Conservation (phyloP, 2,329 filamentous ascomycete genomes). For the Aquanectria penicillioides region DNA sequence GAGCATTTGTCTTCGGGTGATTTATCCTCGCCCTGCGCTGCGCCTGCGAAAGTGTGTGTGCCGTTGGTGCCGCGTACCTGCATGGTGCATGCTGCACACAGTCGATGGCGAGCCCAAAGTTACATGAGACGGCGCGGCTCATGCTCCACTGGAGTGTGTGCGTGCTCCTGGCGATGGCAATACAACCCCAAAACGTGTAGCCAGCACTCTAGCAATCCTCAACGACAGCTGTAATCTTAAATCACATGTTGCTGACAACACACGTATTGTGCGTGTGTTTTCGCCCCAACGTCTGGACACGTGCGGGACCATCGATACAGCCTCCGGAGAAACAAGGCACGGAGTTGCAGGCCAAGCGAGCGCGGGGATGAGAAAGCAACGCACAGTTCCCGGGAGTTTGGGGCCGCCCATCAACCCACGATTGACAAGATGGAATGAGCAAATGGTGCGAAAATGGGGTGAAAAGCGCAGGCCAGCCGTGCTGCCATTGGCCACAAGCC, state of each 20-base stretch:
- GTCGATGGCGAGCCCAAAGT: background rate
- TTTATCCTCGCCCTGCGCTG: background rate
- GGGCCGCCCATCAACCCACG: conserved; percentile 4
- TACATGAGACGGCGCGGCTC: background rate
- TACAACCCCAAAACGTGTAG: no score
- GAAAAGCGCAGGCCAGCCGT: background rate
- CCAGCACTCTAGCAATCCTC: no score
- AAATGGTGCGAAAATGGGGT: conserved; percentile 7
- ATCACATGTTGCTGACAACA: no score
- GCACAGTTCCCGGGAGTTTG: background rate
- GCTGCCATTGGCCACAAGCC: background rate
- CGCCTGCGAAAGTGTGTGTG: background rate
- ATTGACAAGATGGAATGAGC: conserved; percentile 3
- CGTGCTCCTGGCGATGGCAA: no score
- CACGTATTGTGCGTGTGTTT: no score
- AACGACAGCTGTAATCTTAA: no score
- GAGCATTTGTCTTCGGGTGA: background rate
- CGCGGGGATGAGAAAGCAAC: background rate
- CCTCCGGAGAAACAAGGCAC: no score
- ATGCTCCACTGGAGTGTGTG: background rate
- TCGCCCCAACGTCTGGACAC: no score
- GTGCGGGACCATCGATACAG: no score
- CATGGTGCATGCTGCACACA: background rate
- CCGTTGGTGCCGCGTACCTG: conserved; percentile 3
- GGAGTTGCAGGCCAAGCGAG: background rate